phyloP scores from a whole-genome alignment of 1,284 basidiomycete genomes.

The Psilocybe mexicana region DNA sequence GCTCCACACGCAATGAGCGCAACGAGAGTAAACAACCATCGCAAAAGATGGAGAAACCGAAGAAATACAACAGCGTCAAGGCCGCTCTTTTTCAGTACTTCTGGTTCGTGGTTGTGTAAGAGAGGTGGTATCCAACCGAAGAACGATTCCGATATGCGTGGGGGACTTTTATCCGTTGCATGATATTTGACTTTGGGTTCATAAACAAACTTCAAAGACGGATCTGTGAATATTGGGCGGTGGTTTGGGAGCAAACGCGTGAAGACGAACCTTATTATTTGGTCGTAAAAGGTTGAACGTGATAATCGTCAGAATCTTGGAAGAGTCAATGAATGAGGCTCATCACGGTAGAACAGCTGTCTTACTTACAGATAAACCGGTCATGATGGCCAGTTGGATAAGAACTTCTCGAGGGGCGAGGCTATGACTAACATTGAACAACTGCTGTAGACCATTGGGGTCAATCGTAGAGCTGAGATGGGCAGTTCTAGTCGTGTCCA shows the following conservation, averaged over 20 bases:
- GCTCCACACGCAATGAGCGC: conserved; percentile 20
- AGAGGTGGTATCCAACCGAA: conserved; percentile 24
- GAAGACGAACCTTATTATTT: conserved; percentile 18
- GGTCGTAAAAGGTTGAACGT: conserved; percentile 24
- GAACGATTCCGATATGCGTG: conserved; percentile 22
- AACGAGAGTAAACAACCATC: conserved; percentile 21
- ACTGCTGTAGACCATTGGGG: conserved; percentile 17
- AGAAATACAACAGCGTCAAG: conserved; percentile 24
- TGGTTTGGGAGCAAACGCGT: background rate
- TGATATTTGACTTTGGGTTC: conserved; percentile 27
- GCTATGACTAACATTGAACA: conserved; percentile 21
- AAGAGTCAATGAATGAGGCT: background rate
- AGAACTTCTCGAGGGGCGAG: conserved; percentile 22
- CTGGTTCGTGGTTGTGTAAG: conserved; percentile 17
- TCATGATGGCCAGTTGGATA: conserved; percentile 23
- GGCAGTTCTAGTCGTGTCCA: background rate
- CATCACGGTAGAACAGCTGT: background rate
- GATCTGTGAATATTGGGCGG: background rate
- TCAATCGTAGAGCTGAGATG: conserved; percentile 11
- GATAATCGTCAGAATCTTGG: conserved; percentile 20
- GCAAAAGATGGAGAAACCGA: conserved; percentile 24
- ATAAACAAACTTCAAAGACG: conserved; percentile 18
- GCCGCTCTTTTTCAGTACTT: conserved; percentile 20
- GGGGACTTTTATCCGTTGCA: conserved; percentile 21
- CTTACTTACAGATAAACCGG: conserved; percentile 21